Percentiles rank a stretch among this genome's conserved stretches.
phyloP scores from a whole-genome alignment of 257 asterid species.

The Jacaranda mimosifolia region DNA sequence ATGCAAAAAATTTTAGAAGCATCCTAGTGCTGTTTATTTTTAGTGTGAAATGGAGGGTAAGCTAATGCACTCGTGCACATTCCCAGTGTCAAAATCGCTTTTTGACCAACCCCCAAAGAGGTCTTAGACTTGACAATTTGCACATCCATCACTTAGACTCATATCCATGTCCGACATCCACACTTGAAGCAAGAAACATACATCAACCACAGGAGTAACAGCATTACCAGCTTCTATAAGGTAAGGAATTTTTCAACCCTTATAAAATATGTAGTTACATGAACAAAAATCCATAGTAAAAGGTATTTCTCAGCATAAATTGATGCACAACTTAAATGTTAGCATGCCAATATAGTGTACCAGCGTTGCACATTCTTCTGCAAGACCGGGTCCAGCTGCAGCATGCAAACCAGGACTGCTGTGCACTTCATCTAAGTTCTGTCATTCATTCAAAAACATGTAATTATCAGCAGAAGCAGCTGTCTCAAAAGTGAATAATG shows the following conservation, averaged over 20 bases:
- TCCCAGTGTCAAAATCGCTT: neutral
- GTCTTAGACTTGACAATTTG: slow-evolving; percentile 5
- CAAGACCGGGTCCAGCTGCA: slow-evolving; percentile 88
- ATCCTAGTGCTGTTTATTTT: neutral
- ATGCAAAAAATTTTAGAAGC: slow-evolving; percentile 12
- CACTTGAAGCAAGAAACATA: neutral
- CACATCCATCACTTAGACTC: neutral
- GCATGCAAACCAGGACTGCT: slow-evolving; percentile 85
- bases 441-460: slow-evolving; percentile 35
- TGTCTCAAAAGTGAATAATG: slow-evolving; percentile 1
- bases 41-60: neutral
- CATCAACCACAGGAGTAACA: neutral
- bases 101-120: neutral
- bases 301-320: slow-evolving; percentile 4
- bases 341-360: slow-evolving; percentile 25
- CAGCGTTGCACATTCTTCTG: slow-evolving; percentile 66
- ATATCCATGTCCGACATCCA: neutral
- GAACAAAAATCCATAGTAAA: neutral
- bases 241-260: neutral
- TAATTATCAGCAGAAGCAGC: slow-evolving; percentile 22
- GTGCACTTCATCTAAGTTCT: slow-evolving; percentile 82
- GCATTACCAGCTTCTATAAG: neutral
- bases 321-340: neutral
- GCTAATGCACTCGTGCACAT: slow-evolving; percentile 3
- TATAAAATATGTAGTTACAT: neutral